phyloP scores from a whole-genome alignment of 2,329 filamentous ascomycete genomes.

The Paraconiothyrium sp. region DNA sequence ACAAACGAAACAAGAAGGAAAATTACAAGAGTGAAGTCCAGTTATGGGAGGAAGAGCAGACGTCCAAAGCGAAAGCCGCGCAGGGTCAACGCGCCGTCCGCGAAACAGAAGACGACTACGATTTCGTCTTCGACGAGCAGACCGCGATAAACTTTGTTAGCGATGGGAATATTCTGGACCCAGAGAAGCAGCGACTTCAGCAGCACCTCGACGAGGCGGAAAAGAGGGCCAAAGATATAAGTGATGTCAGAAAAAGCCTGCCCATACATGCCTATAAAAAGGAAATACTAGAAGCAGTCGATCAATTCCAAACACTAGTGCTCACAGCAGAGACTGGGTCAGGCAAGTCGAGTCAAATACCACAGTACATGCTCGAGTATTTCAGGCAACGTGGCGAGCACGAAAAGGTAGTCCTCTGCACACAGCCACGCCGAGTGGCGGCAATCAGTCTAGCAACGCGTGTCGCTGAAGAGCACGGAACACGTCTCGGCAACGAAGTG shows the following conservation, averaged over 20 bases:
- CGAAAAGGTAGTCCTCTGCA: constrained; percentile 88
- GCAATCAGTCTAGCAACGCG: constrained; percentile 98
- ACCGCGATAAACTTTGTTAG: constrained; percentile 87
- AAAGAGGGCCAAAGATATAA: constrained; percentile 85
- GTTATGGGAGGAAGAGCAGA: constrained; percentile 93
- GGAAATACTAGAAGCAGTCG: constrained; percentile 85
- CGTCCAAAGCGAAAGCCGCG: constrained; percentile 75
- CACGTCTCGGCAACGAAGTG: constrained; percentile 89
- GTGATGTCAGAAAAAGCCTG: constrained; percentile 88
- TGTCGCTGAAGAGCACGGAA: constrained; percentile 92
- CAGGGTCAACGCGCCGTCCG: constrained; percentile 70
- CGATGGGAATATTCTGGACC: constrained; percentile 76
- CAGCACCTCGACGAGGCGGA: constrained; percentile 89
- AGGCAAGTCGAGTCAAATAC: constrained; percentile 94
- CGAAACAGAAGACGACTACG: constrained; percentile 83
- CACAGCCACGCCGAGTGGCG: constrained; percentile 92
- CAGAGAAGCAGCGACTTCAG: constrained; percentile 81
- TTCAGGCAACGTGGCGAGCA: constrained; percentile 57
- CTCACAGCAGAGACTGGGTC: constrained; percentile 93
- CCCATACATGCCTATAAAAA: constrained; percentile 91
- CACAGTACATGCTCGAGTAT: constrained; percentile 86
- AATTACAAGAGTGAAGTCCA: constrained; percentile 93
- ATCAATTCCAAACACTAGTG: constrained; percentile 85
- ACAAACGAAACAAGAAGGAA: constrained; percentile 86
- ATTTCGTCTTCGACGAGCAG: constrained; percentile 84